These are phyloP conservation scores for Jimgerdemannia lactiflua DNA, from an alignment of 192 early-diverging fungal species.

Conservation along the genomic window DNA sequence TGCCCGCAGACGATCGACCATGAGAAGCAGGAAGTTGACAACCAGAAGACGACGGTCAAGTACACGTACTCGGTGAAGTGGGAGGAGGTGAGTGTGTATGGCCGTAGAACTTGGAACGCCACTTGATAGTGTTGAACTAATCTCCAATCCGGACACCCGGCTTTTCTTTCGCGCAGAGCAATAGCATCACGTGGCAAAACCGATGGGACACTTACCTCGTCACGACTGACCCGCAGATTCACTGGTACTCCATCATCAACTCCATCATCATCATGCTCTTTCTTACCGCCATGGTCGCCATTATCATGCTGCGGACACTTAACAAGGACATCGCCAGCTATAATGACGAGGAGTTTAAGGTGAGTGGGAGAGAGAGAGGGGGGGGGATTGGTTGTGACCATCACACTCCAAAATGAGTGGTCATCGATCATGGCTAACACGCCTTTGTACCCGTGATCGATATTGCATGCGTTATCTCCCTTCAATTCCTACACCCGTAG, in stretches of 20 bases:
- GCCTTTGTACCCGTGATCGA: no score
- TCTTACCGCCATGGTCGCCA: slow-evolving; percentile 59
- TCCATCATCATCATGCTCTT: slow-evolving; percentile 62
- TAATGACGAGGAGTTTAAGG: slow-evolving; percentile 45
- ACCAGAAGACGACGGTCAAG: slow-evolving; percentile 36
- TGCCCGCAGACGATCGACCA: slow-evolving; percentile 19
- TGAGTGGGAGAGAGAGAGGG: not conserved
- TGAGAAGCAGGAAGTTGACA: slow-evolving; percentile 28
- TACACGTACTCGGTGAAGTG: slow-evolving; percentile 75
- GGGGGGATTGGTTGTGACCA: not conserved
- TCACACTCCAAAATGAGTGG: not conserved
- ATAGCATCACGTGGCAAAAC: slow-evolving; percentile 44
- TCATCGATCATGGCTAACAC: no score
- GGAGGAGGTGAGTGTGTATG: slow-evolving; percentile 45
- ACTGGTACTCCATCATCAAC: slow-evolving; percentile 73
- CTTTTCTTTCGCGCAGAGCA: slow-evolving; percentile 6
- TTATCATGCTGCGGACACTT: slow-evolving; percentile 67
- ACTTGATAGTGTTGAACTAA: not conserved
- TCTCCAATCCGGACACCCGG: not conserved
- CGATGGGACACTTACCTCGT: slow-evolving; percentile 69
- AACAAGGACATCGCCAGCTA: slow-evolving; percentile 55
- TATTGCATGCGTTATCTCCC: not conserved
- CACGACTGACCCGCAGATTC: slow-evolving; percentile 45
- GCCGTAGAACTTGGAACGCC: no score
- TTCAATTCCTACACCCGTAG: slow-evolving; percentile 1